Conservation (phyloP, 2,329 filamentous ascomycete species). For the Penicillium sp. region DNA sequence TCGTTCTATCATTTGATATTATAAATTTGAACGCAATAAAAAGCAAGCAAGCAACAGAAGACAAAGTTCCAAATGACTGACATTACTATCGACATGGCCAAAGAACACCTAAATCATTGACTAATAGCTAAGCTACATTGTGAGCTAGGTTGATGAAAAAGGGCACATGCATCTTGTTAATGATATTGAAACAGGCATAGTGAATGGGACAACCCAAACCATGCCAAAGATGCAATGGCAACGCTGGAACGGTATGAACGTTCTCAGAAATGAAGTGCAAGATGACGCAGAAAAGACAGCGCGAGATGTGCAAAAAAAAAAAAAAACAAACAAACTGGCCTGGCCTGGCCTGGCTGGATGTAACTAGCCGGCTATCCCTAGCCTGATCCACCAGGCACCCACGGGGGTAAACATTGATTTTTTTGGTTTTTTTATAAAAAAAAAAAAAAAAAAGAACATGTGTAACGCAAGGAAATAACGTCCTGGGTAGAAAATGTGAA, state of each 20-base stretch:
- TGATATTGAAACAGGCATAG: background rate
- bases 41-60: background rate
- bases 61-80: background rate
- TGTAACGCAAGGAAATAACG: too few relatives aligned
- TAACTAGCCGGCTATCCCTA: background rate
- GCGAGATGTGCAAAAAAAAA: background rate
- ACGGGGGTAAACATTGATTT: background rate
- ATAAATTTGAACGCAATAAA: background rate
- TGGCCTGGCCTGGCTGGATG: background rate
- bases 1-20: background rate
- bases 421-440: too few relatives aligned
- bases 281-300: background rate
- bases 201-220: background rate
- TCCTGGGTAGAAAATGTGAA: background rate
- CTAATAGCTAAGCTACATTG: background rate
- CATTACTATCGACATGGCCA: background rate
- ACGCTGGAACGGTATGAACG: background rate
- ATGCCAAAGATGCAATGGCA: background rate
- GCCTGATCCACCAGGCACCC: background rate
- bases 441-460: background rate
- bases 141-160: background rate
- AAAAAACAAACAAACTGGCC: background rate
- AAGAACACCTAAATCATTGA: background rate
- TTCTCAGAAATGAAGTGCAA: background rate
- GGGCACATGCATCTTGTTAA: background rate